Percentiles rank a stretch among this genome's conserved stretches.
Evolutionary conservation across 306 rosid species (phyloP).

Genomic region (Neltuma alba): DNA sequence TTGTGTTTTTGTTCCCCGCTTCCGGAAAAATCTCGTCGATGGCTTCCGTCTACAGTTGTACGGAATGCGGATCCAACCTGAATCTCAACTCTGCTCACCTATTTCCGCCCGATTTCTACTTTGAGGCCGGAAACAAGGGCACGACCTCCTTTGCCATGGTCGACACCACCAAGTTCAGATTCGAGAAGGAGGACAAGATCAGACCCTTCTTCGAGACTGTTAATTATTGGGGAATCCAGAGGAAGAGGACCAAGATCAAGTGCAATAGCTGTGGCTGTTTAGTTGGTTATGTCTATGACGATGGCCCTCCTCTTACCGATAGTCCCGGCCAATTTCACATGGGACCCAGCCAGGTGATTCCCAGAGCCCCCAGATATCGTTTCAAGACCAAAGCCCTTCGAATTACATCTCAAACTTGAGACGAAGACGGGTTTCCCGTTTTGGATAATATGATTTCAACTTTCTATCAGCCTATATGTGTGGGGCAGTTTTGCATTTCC

Average conservation of each 20-base stretch:
- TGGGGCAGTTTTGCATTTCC: not conserved
- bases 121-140: conserved; percentile 90
- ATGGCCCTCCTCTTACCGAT: conserved; percentile 76
- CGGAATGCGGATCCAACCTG: conserved; percentile 67
- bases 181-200: conserved; percentile 82
- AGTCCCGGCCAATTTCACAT: conserved; percentile 76
- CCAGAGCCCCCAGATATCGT: conserved; percentile 75
- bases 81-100: conserved; percentile 53
- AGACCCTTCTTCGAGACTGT: conserved; percentile 81
- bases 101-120: conserved; percentile 70
- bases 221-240: conserved; percentile 88
- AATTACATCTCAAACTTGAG: conserved; percentile 48
- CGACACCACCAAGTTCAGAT: conserved; percentile 65
- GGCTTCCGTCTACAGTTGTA: conserved; percentile 60
- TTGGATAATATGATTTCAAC: not conserved
- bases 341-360: conserved; percentile 95
- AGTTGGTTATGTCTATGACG: conserved; percentile 78
- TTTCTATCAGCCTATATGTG: not conserved
- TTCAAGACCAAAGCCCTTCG: conserved; percentile 79
- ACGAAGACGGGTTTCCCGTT: not conserved
- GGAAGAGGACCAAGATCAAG: conserved; percentile 83
- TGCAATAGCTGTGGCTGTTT: conserved; percentile 59
- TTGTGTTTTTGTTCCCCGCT: not conserved
- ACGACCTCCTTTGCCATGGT: conserved; percentile 72
- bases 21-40: not conserved